Base-by-base conservation (phyloP, 2,329 filamentous ascomycete genomes). In the Gnomoniopsis sp. region DNA sequence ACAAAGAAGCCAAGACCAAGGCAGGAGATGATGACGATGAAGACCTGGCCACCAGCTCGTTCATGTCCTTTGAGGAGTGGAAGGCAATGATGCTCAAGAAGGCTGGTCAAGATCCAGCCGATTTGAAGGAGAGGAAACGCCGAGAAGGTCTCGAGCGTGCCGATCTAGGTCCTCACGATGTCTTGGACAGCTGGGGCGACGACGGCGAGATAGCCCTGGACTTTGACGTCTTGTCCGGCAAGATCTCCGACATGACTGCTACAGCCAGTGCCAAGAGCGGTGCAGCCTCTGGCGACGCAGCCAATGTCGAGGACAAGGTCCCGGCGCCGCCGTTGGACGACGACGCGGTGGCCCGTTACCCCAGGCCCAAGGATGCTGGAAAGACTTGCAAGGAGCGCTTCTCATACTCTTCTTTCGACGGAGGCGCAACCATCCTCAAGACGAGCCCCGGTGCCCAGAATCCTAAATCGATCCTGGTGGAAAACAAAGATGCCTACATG, bases 401-500 rank as follows among this genome's bases (percentile, higher is more conserved):
- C 74, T 98, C 96, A 56, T 99, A 96, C 74, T 92, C 95, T 7
- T 98, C 93, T 1, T 98, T 98, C 69, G 95, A 99, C 72, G 96
- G 92, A 61, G 95, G 95, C 12, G 95, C 95, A 14, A 97, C 91
- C 0, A 86, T 98, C 30, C 79, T 96, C 62, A 98, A 98, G 77
- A 91, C 91, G 2, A 96, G 96, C 68, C 80, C 84, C 3, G 88
- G 93, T 62, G 89, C 90, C 57, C 96, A 95, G 72, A 96, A 95
- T 62, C 82, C 92, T 17, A 96, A 92, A 60, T 88, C 93, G 15
- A 88, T 99, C 15, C 76, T 99, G 46, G 87, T 96, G 46, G 95
- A 99, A 77, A 97, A 97, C 75, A 98, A 98, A 76, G 95, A 99
- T 74, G 93, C 91, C 64, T 99, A 99, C 73, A 96, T 99, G 91